Evolutionary conservation across 2,329 filamentous ascomycete genomes (phyloP), one percentile per base, ranked within the genome.

Genomic region (Phoma sp.): DNA sequence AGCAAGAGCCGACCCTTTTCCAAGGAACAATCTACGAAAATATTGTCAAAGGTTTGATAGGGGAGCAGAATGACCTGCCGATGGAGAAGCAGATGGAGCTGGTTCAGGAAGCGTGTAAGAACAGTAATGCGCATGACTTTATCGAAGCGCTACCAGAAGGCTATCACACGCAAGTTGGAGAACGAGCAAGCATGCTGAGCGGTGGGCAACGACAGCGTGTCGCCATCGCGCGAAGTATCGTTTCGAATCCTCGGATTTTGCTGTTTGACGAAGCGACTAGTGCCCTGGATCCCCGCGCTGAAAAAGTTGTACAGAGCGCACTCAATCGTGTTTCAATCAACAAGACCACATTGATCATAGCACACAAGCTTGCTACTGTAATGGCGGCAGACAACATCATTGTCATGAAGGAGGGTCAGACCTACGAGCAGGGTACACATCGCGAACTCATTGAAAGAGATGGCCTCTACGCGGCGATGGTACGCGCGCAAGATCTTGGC

Each of bases 121-220:
- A 90, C 82, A 89, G 93, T 17, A 96, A 96, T 66, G 93, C 93
- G 1, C 92, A 97, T 69, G 92, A 96, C 57, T 98, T 98, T 70
- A 88, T 98, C 61, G 82, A 80, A 2, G 76, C 81, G 9, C 82
- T 98, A 1, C 62, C 64, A 15, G 51, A 68, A 69, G 90, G 90
- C 1, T 98, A 98, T 67, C 85, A 96, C 59, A 98, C 93, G 0
- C 87, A 95, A 59, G 93, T 97, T 14, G 95, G 93, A 48, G 92
- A 97, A 74, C 87, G 91, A 21, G 52, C 43, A 17, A 43, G 32
- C 15, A 50, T 0, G 38, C 38, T 64, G 6, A 59, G 54, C 11
- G 93, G 93, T 48, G 93, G 93, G 0, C 93, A 97, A 76, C 96
- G 96, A 75, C 93, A 97, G 75, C 89, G 93, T 54, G 87, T 96